A percentile compares a stretch with the other conserved stretches of the same genome.
Conservation (phyloP, 192 early-diverging fungal genomes). For the Umbelopsis sp. region DNA sequence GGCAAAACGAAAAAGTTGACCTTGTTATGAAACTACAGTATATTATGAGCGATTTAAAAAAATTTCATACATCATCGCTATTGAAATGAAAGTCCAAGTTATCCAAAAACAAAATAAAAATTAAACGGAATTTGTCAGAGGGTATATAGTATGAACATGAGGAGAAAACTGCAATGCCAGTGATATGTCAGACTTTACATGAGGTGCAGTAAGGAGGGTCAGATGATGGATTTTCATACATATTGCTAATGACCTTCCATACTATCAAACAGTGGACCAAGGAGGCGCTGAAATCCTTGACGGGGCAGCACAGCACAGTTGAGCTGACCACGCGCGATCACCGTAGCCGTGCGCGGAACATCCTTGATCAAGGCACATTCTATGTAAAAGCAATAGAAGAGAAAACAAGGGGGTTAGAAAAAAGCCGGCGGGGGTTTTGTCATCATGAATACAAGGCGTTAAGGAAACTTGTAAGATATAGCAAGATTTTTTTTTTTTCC, state of each 20-base stretch:
- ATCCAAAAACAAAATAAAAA: too few species aligned
- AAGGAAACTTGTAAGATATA: background rate
- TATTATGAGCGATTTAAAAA: too few species aligned
- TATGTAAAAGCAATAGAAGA: slow-evolving; percentile 20
- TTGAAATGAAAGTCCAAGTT: too few species aligned
- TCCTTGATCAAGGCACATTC: slow-evolving; percentile 69
- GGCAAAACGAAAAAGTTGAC: too few species aligned
- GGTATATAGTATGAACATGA: background rate
- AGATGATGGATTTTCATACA: background rate
- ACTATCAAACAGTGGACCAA: slow-evolving; percentile 46
- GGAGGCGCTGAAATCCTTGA: slow-evolving; percentile 68
- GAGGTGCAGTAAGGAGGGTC: background rate
- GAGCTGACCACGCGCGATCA: slow-evolving; percentile 58
- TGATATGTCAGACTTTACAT: background rate
- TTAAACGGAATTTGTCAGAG: background rate
- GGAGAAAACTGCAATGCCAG: background rate
- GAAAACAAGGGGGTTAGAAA: slow-evolving; percentile 14
- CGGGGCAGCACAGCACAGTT: slow-evolving; percentile 65
- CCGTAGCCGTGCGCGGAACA: slow-evolving; percentile 63
- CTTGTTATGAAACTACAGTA: too few species aligned
- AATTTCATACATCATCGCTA: too few species aligned
- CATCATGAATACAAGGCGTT: slow-evolving; percentile 15
- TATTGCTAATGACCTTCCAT: background rate
- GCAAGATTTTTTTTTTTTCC: background rate
- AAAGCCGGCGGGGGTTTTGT: background rate